Evolutionary conservation across 805 yeast species (phyloP), one percentile per base, ranked within the genome.

Genomic region (Kuraishia piskuri): DNA sequence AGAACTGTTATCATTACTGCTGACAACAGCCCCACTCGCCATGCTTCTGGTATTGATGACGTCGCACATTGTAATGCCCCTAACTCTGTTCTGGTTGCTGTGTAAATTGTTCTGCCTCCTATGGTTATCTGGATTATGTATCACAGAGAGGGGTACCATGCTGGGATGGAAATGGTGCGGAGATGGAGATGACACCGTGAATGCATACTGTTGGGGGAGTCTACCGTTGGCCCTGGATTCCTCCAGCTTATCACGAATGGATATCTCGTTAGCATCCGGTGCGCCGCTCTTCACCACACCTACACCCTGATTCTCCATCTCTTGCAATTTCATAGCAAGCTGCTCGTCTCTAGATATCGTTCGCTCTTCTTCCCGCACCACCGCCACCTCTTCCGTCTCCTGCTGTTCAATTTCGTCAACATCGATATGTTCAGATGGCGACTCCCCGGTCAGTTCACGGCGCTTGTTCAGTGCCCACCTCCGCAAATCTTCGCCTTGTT

Each of bases 101-200:
- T 20, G 19, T n/a, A n/a, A n/a, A 20, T 20, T 22, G 23, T 44
- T 50, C 37, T 50, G 24, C 9, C 23, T 24, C 9, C 47, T 22
- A 20, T 47, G 21, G 23, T 7, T 22, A 12, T 20, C 21, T 21
- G 17, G 44, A 22, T 44, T 37, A 22, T 44, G 51, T 19, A 26
- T 22, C 23, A 56, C 3, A 2, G 57, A 53, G 20, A 50, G 48
- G 17, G 58, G 55, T 3, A 54, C 46, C 55, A 53, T 56, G 25
- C 54, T 54, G 14, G 58, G 54, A 20, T 53, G 58, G 48, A 56
- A 56, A 21, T 50, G 53, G 48, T 48, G 52, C 23, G 57, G 58
- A 6, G 55, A 31, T 2, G 54, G 54, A 12, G 51, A 9, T 14
- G 50, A 50, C 17, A 54, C 48, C 21, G 45, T 50, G 48, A 56